These are phyloP conservation scores for Tetracladium maxilliforme DNA, from an alignment of 2,329 filamentous ascomycete species.

Conservation along the genomic window DNA sequence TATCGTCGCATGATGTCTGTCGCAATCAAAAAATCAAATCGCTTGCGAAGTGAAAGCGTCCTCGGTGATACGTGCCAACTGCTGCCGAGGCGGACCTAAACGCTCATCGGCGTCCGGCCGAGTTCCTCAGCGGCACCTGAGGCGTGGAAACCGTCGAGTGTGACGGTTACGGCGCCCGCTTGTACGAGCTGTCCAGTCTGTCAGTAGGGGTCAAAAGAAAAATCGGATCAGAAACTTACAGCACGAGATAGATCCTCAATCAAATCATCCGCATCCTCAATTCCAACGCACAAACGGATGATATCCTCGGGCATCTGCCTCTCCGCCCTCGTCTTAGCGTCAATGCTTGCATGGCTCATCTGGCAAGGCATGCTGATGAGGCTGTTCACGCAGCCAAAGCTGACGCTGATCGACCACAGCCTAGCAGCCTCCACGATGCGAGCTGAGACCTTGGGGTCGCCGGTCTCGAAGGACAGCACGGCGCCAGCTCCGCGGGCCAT, in stretches of 20 bases:
- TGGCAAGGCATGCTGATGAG: conserved; percentile 98
- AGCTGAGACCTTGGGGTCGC: conserved; percentile 69
- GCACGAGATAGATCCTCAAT: conserved; percentile 87
- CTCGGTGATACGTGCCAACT: no score
- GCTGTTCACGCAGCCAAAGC: conserved; percentile 96
- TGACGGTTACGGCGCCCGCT: conserved; percentile 82
- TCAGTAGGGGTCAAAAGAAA: conserved; percentile 5
- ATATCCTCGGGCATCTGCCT: conserved; percentile 93
- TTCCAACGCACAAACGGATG: conserved; percentile 88
- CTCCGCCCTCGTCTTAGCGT: conserved; percentile 81
- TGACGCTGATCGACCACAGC: conserved; percentile 90
- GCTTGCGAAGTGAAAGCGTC: no score
- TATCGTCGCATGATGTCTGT: no score
- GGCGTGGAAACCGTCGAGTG: conserved; percentile 69
- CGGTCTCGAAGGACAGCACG: conserved; percentile 91
- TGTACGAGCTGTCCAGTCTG: conserved; percentile 56
- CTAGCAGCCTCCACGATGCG: conserved; percentile 87
- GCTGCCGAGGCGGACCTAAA: no score
- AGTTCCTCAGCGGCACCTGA: not conserved
- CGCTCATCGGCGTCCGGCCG: no score
- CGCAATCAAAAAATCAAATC: no score
- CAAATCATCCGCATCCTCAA: conserved; percentile 82
- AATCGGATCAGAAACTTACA: conserved; percentile 38
- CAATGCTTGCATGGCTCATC: conserved; percentile 98
- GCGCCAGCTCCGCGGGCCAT: conserved; percentile 91